phyloP scores from a whole-genome alignment of 2,329 filamentous ascomycete species.

The Lecanosticta acicola region DNA sequence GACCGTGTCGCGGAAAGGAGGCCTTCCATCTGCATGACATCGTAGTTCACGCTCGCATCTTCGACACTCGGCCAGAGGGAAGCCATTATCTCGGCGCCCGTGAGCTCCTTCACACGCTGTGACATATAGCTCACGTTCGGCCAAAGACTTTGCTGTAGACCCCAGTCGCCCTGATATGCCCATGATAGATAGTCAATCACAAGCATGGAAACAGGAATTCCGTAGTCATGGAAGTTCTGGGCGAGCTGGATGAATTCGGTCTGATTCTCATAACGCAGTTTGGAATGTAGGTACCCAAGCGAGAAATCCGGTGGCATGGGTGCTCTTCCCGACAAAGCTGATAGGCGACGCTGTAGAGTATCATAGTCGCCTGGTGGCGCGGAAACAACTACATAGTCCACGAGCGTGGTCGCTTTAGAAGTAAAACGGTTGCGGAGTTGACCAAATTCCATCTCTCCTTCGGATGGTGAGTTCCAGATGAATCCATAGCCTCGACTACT shows the following conservation, averaged over 20 bases:
- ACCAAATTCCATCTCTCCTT: conserved; percentile 31
- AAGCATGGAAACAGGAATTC: conserved; percentile 30
- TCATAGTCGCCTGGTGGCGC: conserved; percentile 30
- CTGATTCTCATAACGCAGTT: conserved; percentile 32
- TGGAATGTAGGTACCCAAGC: conserved; percentile 30
- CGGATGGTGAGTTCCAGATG: conserved; percentile 29
- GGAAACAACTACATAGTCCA: conserved; percentile 31
- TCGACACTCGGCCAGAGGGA: conserved; percentile 31
- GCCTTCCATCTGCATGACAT: conserved; percentile 25
- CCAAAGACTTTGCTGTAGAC: conserved; percentile 28
- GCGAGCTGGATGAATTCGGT: conserved; percentile 28
- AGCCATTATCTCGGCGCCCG: conserved; percentile 33
- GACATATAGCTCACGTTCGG: conserved; percentile 29
- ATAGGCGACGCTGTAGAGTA: conserved; percentile 24
- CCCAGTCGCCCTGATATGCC: conserved; percentile 32
- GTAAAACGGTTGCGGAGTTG: conserved; percentile 27
- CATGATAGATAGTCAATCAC: conserved; percentile 32
- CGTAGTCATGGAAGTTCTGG: conserved; percentile 27
- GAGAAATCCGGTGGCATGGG: conserved; percentile 29
- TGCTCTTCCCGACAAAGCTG: conserved; percentile 28
- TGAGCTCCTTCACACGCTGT: conserved; percentile 27
- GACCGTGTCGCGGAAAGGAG: conserved; percentile 26
- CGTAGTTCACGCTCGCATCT: conserved; percentile 27
- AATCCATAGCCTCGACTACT: conserved; percentile 30
- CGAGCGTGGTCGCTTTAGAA: conserved; percentile 25